Base-by-base conservation (phyloP, 345 rosid species). In the Cardamine resedifolia region DNA sequence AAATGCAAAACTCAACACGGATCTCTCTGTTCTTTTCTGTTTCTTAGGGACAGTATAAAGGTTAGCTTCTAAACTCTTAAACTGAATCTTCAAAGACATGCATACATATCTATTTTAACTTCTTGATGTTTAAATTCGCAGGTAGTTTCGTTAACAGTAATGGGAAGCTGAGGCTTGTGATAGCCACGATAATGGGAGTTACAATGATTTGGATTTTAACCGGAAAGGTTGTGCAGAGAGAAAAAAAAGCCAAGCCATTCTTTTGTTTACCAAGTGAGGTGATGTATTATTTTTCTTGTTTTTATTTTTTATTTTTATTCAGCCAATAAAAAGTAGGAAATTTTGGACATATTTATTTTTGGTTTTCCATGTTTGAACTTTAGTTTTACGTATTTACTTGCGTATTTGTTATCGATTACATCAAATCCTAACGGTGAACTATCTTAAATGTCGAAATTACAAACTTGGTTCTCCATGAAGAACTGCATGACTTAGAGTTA, bases 311-410 rank as follows among this genome's bases (percentile, higher is more conserved):
- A 2, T 66, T 66, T 68, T 68, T 43, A 28, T 75, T 60, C 74
- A 53, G 70, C 79, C 73, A 67, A 67, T 60, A 67, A 74, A 75
- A 65, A 18, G 24, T 76, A 69, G 79, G 75, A 69, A 76, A 70
- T 76, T 69, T 76, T 76, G 79, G 79, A 76, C 75, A 45, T 61
- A 24, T 60, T 51, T 51, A 43, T 70, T 26, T 59, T 47, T 41
- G 44, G 30, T 30, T 74, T 26, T 52, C 31, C 73, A 50, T 67
- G 68, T 39, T 67, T 30, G 2, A 75, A 75, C 69, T 36, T 68
- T 43, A 41, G n/a, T 52, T 16, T 34, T 41, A 49, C 21, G 31
- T 67, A 5, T 68, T 68, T 36, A 23, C 69, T 9, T 45, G 4
- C 51, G 58, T 36, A 33, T 56, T 41, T 19, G 14, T 45, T 58